Percentiles rank a stretch among this genome's conserved stretches.
These are phyloP conservation scores for Massarina eburnea DNA, from an alignment of 2,329 filamentous ascomycete genomes.

Conservation along the genomic window DNA sequence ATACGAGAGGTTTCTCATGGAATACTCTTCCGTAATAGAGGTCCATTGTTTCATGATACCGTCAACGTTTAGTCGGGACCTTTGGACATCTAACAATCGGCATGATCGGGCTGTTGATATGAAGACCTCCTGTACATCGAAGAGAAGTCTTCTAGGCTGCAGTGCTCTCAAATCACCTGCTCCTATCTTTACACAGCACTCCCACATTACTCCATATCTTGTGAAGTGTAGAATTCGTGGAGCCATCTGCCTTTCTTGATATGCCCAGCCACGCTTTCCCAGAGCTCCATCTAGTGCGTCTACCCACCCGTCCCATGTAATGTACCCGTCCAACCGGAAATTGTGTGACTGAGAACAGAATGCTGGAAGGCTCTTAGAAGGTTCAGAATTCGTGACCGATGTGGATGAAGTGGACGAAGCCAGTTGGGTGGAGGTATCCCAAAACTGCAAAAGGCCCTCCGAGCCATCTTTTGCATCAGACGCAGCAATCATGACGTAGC, in stretches of 20 bases:
- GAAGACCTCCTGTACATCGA: neutral
- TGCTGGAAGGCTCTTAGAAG: neutral
- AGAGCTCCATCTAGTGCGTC: neutral
- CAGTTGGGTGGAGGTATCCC: neutral
- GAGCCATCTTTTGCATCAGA: conserved; percentile 4
- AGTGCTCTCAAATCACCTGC: neutral
- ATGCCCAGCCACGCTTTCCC: conserved; percentile 1
- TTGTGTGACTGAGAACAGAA: neutral
- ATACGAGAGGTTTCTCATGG: neutral
- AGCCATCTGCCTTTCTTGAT: conserved; percentile 4
- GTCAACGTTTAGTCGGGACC: neutral
- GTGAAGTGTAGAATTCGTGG: conserved; percentile 5
- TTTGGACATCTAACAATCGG: neutral
- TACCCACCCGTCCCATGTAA: neutral
- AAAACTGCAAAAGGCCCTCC: neutral
- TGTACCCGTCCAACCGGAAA: neutral
- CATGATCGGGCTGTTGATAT: neutral
- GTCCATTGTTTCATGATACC: neutral
- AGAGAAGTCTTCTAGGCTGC: neutral
- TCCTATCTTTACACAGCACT: neutral
- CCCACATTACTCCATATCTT: neutral
- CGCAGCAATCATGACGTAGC: conserved; percentile 3
- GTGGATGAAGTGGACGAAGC: neutral
- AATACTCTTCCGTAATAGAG: neutral
- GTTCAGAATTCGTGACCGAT: neutral